These are phyloP conservation scores for Diaporthe ilicicola DNA, from an alignment of 2,329 filamentous ascomycete species.

Conservation along the genomic window DNA sequence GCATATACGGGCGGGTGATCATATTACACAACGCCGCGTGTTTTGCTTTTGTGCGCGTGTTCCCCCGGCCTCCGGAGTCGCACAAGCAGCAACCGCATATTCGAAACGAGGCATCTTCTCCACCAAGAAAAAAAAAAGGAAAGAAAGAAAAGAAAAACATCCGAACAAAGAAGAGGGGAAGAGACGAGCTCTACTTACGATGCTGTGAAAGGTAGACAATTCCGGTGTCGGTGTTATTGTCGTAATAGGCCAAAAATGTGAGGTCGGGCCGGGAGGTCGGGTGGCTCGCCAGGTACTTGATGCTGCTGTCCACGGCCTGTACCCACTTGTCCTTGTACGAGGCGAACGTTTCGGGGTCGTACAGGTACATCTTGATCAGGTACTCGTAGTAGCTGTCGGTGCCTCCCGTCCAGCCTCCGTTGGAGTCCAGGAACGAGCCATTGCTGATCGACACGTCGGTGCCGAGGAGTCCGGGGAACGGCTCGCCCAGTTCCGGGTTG, in stretches of 20 bases:
- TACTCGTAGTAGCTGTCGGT: conserved; percentile 89
- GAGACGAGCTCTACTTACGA: conserved; percentile 45
- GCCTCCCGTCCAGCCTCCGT: conserved; percentile 80
- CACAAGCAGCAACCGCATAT: neutral
- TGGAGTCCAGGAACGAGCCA: conserved; percentile 72
- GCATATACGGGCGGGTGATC: conserved; percentile 7
- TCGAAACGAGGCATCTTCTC: neutral
- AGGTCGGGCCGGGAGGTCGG: conserved; percentile 73
- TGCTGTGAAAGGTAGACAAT: conserved; percentile 56
- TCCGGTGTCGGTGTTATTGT: conserved; percentile 45
- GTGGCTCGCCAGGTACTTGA: conserved; percentile 74
- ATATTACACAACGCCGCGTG: neutral
- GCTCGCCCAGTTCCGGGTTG: conserved; percentile 68
- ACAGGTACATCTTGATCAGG: conserved; percentile 89
- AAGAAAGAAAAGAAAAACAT: neutral
- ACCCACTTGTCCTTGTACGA: conserved; percentile 79
- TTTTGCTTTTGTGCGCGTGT: conserved; percentile 2
- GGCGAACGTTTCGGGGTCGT: conserved; percentile 71
- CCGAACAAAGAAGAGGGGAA: neutral
- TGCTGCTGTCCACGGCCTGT: conserved; percentile 77
- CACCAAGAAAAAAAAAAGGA: too few species aligned
- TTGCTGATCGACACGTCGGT: conserved; percentile 69
- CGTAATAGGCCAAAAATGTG: conserved; percentile 73
- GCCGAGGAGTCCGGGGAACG: conserved; percentile 81
- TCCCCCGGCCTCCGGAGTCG: neutral